These are phyloP conservation scores for Knoxia roxburghii DNA, from an alignment of 257 asterid genomes.

Conservation along the genomic window DNA sequence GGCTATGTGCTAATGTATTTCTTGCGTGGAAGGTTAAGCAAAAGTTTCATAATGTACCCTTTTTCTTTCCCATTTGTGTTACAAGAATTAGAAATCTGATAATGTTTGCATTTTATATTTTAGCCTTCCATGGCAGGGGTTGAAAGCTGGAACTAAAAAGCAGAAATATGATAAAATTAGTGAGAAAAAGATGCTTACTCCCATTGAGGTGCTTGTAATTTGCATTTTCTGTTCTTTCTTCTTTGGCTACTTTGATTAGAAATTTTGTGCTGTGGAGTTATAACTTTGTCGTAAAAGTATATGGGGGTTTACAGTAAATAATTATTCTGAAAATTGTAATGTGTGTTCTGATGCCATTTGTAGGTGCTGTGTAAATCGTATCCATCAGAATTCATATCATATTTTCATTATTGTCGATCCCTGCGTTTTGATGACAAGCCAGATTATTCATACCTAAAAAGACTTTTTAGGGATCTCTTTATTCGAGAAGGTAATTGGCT, in stretches of 20 bases:
- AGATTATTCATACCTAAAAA: constrained; percentile 81
- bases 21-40: constrained; percentile 75
- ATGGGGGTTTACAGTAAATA: no score
- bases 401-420: constrained; percentile 90
- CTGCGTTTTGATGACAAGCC: constrained; percentile 87
- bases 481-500: constrained; percentile 63
- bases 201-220: constrained; percentile 61
- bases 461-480: constrained; percentile 77
- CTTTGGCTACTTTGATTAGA: background rate
- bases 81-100: background rate
- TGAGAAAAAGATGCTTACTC: constrained; percentile 96
- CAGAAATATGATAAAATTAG: constrained; percentile 96
- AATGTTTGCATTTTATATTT: constrained; percentile 13
- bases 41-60: background rate
- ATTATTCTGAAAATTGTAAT: background rate
- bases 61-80: background rate
- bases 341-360: constrained; percentile 4
- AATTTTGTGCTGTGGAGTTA: background rate
- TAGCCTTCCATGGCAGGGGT: constrained; percentile 98
- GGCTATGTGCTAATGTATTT: constrained; percentile 97
- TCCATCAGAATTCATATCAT: constrained; percentile 85
- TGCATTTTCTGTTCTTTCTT: background rate
- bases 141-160: constrained; percentile 95
- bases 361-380: constrained; percentile 90
- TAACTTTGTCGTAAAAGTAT: background rate